phyloP scores from a whole-genome alignment of 2,329 filamentous ascomycete genomes.

The Hypoxylon rubiginosum region DNA sequence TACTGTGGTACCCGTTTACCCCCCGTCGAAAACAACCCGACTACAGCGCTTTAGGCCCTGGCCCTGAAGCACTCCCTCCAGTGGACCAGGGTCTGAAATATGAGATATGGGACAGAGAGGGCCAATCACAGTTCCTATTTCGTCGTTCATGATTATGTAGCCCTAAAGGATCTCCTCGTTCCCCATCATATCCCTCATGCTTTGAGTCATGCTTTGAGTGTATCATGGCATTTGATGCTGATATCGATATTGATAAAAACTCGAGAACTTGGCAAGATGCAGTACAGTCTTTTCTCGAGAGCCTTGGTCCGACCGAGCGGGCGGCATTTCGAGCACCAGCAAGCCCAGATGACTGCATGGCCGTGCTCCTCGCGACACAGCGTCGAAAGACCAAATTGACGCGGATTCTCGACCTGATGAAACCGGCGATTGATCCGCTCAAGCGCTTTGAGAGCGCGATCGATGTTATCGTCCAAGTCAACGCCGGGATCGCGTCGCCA shows the following conservation, averaged over 20 bases:
- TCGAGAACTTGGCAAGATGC: slow-evolving; percentile 32
- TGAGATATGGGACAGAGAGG: too few species aligned
- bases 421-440: slow-evolving; percentile 29
- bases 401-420: slow-evolving; percentile 33
- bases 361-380: slow-evolving; percentile 30
- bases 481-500: slow-evolving; percentile 36
- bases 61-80: too few species aligned
- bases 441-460: slow-evolving; percentile 36
- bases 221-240: slow-evolving; percentile 6
- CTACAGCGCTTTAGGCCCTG: too few species aligned
- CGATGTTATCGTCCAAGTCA: slow-evolving; percentile 39
- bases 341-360: slow-evolving; percentile 36
- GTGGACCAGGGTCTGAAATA: too few species aligned
- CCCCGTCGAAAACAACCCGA: too few species aligned
- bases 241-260: not conserved
- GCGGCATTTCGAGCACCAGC: slow-evolving; percentile 27
- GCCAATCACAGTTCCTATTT: too few species aligned
- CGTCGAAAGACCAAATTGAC: slow-evolving; percentile 33
- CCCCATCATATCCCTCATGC: not conserved
- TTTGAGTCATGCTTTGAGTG: not conserved
- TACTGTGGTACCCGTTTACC: too few species aligned
- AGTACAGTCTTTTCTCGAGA: slow-evolving; percentile 27
- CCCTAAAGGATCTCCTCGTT: not conserved
- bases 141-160: not conserved
- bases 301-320: slow-evolving; percentile 26